phyloP scores from a whole-genome alignment of 2,329 filamentous ascomycete species.

The Penicillium sp. region DNA sequence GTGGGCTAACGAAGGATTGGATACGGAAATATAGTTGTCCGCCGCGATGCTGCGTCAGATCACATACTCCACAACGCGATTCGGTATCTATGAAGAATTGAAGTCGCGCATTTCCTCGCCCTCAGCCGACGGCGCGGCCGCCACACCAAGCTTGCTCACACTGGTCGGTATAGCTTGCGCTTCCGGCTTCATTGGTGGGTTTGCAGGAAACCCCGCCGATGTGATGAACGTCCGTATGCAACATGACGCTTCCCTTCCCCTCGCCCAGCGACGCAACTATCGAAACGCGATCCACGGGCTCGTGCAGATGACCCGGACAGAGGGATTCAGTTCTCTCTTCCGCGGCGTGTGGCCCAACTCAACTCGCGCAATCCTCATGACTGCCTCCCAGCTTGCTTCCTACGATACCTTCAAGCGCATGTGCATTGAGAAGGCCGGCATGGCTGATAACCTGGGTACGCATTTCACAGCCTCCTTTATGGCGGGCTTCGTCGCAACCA shows the following conservation, averaged over 20 bases:
- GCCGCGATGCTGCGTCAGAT: constrained; percentile 90
- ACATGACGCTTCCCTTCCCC: constrained; percentile 77
- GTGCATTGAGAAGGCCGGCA: constrained; percentile 52
- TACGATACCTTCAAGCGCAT: constrained; percentile 64
- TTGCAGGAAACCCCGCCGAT: constrained; percentile 91
- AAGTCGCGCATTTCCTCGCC: constrained; percentile 64
- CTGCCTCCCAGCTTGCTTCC: constrained; percentile 61
- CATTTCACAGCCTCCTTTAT: constrained; percentile 62
- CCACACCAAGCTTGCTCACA: constrained; percentile 66
- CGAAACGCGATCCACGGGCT: constrained; percentile 84
- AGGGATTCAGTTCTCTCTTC: constrained; percentile 75
- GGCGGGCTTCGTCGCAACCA: constrained; percentile 66
- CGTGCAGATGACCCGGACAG: constrained; percentile 79
- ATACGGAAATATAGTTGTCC: constrained; percentile 58
- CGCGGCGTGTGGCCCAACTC: constrained; percentile 69
- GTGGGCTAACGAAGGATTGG: constrained; percentile 6
- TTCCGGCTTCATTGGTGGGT: constrained; percentile 83
- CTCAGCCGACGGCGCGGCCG: constrained; percentile 20
- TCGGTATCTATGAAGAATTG: constrained; percentile 93
- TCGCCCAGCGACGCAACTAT: constrained; percentile 77
- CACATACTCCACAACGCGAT: constrained; percentile 94
- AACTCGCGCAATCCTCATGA: constrained; percentile 64
- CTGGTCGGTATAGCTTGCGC: constrained; percentile 78
- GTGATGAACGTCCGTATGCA: constrained; percentile 99
- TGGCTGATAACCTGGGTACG: constrained; percentile 58